phyloP scores from a whole-genome alignment of 2,329 filamentous ascomycete species.

The Clonostachys rhizophaga region DNA sequence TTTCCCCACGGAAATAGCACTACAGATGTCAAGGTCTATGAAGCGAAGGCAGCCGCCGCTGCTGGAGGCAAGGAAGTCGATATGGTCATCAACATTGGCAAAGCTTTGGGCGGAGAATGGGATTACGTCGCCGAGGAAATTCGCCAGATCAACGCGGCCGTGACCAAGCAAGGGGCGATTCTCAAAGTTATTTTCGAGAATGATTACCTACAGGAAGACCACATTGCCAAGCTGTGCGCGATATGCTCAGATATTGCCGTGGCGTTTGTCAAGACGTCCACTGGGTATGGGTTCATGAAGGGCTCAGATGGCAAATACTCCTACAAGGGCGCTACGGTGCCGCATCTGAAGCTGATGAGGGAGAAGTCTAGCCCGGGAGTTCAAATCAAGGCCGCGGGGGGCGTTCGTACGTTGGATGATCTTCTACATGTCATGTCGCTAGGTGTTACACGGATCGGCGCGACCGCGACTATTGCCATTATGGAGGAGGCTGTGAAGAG shows the following conservation, averaged over 20 bases:
- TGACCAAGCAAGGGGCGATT: slow-evolving; percentile 32
- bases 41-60: slow-evolving; percentile 40
- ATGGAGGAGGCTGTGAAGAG: slow-evolving; percentile 46
- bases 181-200: slow-evolving; percentile 62
- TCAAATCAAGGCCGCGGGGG: slow-evolving; percentile 54
- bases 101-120: slow-evolving; percentile 51
- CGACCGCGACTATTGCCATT: slow-evolving; percentile 49
- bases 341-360: slow-evolving; percentile 49
- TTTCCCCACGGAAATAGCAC: slow-evolving; percentile 58
- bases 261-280: slow-evolving; percentile 57
- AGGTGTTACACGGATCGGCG: slow-evolving; percentile 50
- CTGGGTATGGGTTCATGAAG: slow-evolving; percentile 58
- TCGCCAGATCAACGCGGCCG: slow-evolving; percentile 38
- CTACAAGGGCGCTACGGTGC: slow-evolving; percentile 47
- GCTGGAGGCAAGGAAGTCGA: slow-evolving; percentile 51
- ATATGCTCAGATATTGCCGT: slow-evolving; percentile 47
- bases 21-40: slow-evolving; percentile 45
- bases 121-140: slow-evolving; percentile 50
- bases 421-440: slow-evolving; percentile 47
- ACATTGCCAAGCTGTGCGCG: slow-evolving; percentile 47
- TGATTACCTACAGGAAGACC: slow-evolving; percentile 43
- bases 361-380: slow-evolving; percentile 33
- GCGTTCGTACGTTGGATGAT: slow-evolving; percentile 51
- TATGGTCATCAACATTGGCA: slow-evolving; percentile 58
- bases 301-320: slow-evolving; percentile 42